Percentiles rank a stretch among this genome's conserved stretches.
Conservation (phyloP, 108 stramenopile genomes). For the Licmophora abbreviata region DNA sequence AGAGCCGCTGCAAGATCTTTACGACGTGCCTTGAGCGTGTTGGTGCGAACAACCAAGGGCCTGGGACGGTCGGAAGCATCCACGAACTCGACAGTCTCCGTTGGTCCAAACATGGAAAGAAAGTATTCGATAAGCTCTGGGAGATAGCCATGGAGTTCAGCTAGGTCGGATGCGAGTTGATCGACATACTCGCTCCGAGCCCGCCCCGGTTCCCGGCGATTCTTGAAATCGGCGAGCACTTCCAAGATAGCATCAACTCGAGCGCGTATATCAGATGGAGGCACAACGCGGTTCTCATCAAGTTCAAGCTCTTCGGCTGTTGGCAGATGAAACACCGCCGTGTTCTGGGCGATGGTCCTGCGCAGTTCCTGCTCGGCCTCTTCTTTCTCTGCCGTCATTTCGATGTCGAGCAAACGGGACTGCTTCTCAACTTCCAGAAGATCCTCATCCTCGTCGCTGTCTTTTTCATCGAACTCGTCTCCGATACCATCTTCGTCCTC, state of each 20-base stretch:
- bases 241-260: conserved; percentile 89
- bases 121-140: conserved; percentile 96
- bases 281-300: conserved; percentile 86
- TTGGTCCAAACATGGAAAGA: conserved; percentile 86
- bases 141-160: conserved; percentile 93
- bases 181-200: conserved; percentile 92
- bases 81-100: conserved; percentile 92
- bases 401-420: conserved; percentile 57
- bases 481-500: conserved; percentile 55
- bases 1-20: conserved; percentile 95
- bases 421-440: conserved; percentile 69
- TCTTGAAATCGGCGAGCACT: conserved; percentile 87
- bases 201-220: conserved; percentile 74
- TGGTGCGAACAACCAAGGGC: conserved; percentile 94
- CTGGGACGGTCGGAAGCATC: conserved; percentile 93
- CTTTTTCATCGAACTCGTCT: conserved; percentile 27
- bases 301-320: conserved; percentile 69
- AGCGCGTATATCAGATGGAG: conserved; percentile 82
- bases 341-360: conserved; percentile 68
- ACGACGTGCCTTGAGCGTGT: conserved; percentile 96
- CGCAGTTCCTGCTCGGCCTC: conserved; percentile 78
- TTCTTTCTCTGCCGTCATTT: conserved; percentile 54
- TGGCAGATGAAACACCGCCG: conserved; percentile 75
- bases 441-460: conserved; percentile 61
- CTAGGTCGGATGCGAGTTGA: conserved; percentile 77